Evolutionary conservation across 305 asterid species (phyloP).

Genomic region (Caryopteris hybrid): DNA sequence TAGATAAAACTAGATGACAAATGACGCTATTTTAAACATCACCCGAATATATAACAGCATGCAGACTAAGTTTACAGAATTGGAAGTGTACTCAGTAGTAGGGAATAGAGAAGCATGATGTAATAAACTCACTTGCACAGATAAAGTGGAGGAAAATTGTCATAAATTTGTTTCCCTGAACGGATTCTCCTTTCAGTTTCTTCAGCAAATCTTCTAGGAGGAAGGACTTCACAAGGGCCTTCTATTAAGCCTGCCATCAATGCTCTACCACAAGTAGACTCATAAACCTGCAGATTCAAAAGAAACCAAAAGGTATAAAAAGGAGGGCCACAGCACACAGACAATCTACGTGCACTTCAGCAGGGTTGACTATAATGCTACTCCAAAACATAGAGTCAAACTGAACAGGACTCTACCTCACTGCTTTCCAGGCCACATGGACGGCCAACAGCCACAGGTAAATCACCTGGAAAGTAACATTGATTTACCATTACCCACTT

Average conservation of each 20-base stretch:
- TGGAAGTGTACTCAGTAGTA: background rate
- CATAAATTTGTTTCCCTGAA: constrained; percentile 34
- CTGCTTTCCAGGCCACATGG: constrained; percentile 86
- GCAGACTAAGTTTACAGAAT: background rate
- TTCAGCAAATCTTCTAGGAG: constrained; percentile 72
- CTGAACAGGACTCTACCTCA: constrained; percentile 56
- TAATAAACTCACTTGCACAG: constrained; percentile 79
- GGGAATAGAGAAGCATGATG: constrained; percentile 8
- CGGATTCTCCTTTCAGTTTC: constrained; percentile 65
- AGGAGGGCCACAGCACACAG: constrained; percentile 7
- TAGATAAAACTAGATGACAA: background rate
- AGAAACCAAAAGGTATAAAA: constrained; percentile 1
- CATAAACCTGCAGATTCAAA: constrained; percentile 62
- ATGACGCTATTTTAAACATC: background rate
- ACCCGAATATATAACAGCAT: background rate
- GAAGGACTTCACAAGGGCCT: constrained; percentile 81
- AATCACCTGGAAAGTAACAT: constrained; percentile 89
- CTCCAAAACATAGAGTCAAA: constrained; percentile 7
- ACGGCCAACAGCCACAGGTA: constrained; percentile 90
- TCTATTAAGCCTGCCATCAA: constrained; percentile 71
- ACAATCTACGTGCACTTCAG: background rate
- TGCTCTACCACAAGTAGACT: constrained; percentile 54
- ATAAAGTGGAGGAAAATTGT: constrained; percentile 55
- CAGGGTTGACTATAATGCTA: background rate
- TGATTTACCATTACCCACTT: constrained; percentile 75